A percentile compares a stretch with the other conserved stretches of the same genome.
Conservation (phyloP, 352 stramenopile genomes). For the Phytophthora brassicae region DNA sequence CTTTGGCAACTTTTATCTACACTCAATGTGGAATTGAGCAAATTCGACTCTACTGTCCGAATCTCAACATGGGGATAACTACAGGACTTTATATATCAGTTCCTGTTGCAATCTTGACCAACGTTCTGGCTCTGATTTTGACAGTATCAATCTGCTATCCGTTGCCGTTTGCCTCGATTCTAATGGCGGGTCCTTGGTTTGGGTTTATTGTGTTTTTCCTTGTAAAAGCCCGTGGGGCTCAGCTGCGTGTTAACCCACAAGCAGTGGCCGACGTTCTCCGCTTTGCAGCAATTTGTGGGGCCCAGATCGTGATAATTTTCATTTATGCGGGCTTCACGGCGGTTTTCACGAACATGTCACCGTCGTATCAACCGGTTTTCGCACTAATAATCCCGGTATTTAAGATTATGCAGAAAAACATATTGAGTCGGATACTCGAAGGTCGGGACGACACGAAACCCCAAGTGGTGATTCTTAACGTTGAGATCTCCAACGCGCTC, state of each 20-base stretch:
- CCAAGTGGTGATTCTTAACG: constrained; percentile 27
- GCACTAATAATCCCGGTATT: constrained; percentile 38
- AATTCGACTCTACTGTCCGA: constrained; percentile 26
- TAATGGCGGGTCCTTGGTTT: constrained; percentile 22
- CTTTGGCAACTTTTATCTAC: constrained; percentile 22
- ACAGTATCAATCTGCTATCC: constrained; percentile 16
- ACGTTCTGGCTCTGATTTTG: neutral
- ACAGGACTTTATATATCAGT: constrained; percentile 14
- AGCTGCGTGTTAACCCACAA: constrained; percentile 21
- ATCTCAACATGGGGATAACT: constrained; percentile 4
- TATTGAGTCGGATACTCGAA: constrained; percentile 16
- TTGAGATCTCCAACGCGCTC: constrained; percentile 33
- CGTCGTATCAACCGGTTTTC: constrained; percentile 30
- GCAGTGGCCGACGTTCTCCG: constrained; percentile 11
- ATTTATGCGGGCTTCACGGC: constrained; percentile 16
- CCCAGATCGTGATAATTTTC: constrained; percentile 8
- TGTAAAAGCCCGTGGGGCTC: constrained; percentile 5
- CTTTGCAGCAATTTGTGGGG: constrained; percentile 17
- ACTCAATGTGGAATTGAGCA: constrained; percentile 25
- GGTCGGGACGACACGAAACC: constrained; percentile 22
- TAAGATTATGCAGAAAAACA: constrained; percentile 47
- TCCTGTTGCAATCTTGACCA: constrained; percentile 11
- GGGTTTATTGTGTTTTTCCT: constrained; percentile 20
- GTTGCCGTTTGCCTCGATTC: constrained; percentile 11
- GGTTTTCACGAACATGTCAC: constrained; percentile 13